A percentile compares a stretch with the other conserved stretches of the same genome.
Conservation (phyloP, 1,284 basidiomycete genomes). For the Microbotryum lychnidis-dioicae region DNA sequence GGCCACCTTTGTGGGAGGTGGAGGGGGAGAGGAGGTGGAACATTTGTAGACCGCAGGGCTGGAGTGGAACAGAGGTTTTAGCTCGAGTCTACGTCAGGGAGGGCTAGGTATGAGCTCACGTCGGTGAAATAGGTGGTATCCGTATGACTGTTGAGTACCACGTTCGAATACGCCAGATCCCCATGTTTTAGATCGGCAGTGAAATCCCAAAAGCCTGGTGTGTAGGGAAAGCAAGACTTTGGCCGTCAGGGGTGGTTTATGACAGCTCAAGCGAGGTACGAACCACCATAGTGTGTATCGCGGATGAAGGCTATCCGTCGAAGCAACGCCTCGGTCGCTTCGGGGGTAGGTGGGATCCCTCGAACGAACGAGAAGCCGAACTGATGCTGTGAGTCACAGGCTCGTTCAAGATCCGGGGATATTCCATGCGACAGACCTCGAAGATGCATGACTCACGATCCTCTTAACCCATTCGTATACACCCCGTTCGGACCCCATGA, state of each 20-base stretch:
- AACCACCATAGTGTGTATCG: constrained; percentile 74
- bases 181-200: constrained; percentile 84
- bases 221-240: constrained; percentile 28
- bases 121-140: constrained; percentile 64
- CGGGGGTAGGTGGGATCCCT: constrained; percentile 69
- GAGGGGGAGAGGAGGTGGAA: constrained; percentile 74
- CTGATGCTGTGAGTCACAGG: constrained; percentile 49
- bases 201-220: constrained; percentile 79
- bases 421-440: neutral
- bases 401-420: neutral
- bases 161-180: constrained; percentile 78
- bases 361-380: constrained; percentile 86
- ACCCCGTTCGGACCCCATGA: constrained; percentile 63
- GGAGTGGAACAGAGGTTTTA: constrained; percentile 34
- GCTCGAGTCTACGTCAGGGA: neutral
- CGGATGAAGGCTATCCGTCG: constrained; percentile 78
- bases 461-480: constrained; percentile 73
- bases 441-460: constrained; percentile 52
- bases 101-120: constrained; percentile 4
- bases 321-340: constrained; percentile 73
- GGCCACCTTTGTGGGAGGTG: constrained; percentile 64
- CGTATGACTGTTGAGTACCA: constrained; percentile 83
- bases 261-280: too few species aligned
- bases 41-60: constrained; percentile 85
- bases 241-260: constrained; percentile 41